A percentile compares a stretch with the other conserved stretches of the same genome.
Evolutionary conservation across 2,329 filamentous ascomycete genomes (phyloP).

Genomic region (Tolypocladium inflatum): DNA sequence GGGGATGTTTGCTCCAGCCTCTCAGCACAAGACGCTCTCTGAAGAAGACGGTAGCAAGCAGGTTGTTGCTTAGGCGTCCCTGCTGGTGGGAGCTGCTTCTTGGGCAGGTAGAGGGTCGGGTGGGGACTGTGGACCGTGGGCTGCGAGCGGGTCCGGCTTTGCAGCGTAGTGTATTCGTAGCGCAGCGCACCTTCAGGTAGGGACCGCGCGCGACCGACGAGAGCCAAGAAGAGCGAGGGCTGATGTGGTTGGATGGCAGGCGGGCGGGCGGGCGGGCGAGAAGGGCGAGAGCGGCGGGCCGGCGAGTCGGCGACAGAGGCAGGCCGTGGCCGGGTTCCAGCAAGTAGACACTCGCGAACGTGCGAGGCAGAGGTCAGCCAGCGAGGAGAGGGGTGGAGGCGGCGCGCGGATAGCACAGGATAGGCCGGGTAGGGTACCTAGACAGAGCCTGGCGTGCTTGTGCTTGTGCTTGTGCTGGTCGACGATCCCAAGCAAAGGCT

Average conservation of each 20-base stretch:
- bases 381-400: neutral
- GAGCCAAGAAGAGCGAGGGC: neutral
- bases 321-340: neutral
- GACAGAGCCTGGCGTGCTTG: neutral
- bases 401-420: neutral
- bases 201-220: neutral
- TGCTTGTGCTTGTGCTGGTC: neutral
- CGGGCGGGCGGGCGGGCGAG: neutral
- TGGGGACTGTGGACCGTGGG: constrained; percentile 1
- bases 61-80: neutral
- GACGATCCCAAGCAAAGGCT: neutral
- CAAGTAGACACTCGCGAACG: neutral
- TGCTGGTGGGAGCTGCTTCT: constrained; percentile 2
- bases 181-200: neutral
- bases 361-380: neutral
- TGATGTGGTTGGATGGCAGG: neutral
- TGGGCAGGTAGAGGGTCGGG: constrained; percentile 1
- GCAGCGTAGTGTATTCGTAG: neutral
- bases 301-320: neutral
- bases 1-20: constrained; percentile 7
- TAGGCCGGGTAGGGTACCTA: neutral
- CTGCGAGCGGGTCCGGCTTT: constrained; percentile 1
- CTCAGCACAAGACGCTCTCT: neutral
- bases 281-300: neutral
- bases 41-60: neutral